Conservation (phyloP, 768 basidiomycete species). For the Chlorophyllum brunneum region DNA sequence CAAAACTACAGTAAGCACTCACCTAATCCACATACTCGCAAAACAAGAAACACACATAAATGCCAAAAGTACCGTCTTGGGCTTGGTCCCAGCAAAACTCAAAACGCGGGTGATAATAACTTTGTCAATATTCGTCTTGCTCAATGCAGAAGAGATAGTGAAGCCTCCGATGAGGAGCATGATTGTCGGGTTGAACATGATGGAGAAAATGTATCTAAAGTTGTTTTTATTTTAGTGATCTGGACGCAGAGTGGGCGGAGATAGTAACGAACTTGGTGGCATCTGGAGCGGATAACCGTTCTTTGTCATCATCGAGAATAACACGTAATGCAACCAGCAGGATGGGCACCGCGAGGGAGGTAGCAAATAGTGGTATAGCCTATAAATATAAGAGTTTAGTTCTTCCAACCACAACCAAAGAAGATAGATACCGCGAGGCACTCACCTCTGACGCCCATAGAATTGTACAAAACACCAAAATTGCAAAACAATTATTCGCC, state of each 20-base stretch:
- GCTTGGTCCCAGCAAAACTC: slow-evolving; percentile 84
- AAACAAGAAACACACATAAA: slow-evolving; percentile 98
- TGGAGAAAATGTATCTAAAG: slow-evolving; percentile 80
- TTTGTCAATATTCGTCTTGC: slow-evolving; percentile 93
- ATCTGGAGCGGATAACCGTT: slow-evolving; percentile 52
- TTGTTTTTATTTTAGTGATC: slow-evolving; percentile 12
- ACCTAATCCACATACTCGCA: slow-evolving; percentile 99
- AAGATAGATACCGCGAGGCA: background rate
- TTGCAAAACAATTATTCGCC: slow-evolving; percentile 88
- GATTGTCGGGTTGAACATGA: slow-evolving; percentile 97
- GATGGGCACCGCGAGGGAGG: slow-evolving; percentile 84
- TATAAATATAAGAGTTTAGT: slow-evolving; percentile 22
- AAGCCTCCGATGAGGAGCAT: slow-evolving; percentile 98
- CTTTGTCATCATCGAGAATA: slow-evolving; percentile 57
- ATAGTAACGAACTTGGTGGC: slow-evolving; percentile 69
- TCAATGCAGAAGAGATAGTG: slow-evolving; percentile 94
- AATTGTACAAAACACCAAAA: slow-evolving; percentile 85
- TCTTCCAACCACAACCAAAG: too few species aligned
- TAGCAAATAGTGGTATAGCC: slow-evolving; percentile 98
- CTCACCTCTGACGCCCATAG: slow-evolving; percentile 95
- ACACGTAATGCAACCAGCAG: slow-evolving; percentile 84
- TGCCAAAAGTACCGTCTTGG: slow-evolving; percentile 81
- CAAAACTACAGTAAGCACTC: slow-evolving; percentile 12
- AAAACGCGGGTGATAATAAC: slow-evolving; percentile 89
- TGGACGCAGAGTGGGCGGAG: background rate